Percentiles rank a stretch among this genome's conserved stretches.
Evolutionary conservation across 2,329 filamentous ascomycete species (phyloP).

Genomic region (Pyricularia pennisetigena): DNA sequence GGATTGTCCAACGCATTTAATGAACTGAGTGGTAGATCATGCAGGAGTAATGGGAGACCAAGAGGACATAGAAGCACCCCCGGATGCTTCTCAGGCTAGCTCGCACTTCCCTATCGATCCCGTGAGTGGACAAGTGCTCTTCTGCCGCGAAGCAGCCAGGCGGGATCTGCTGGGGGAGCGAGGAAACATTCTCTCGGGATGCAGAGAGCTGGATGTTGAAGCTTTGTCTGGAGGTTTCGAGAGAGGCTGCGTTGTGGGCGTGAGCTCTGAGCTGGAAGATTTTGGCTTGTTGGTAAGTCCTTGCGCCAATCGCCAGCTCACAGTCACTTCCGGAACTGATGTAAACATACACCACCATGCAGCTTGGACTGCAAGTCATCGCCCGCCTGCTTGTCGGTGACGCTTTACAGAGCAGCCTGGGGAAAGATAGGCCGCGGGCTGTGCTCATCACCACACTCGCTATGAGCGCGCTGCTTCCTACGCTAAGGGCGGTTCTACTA

Average conservation of each 20-base stretch:
- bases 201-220: conserved; percentile 35
- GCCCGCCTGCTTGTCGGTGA: conserved; percentile 25
- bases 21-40: not conserved
- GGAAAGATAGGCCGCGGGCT: conserved; percentile 12
- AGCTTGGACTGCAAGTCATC: conserved; percentile 40
- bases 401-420: conserved; percentile 7
- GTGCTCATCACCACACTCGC: conserved; percentile 41
- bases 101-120: conserved; percentile 34
- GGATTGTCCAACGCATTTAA: not conserved
- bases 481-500: conserved; percentile 29
- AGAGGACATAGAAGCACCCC: conserved; percentile 7
- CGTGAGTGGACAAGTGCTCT: conserved; percentile 31
- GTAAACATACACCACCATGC: not conserved
- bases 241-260: conserved; percentile 40
- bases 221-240: conserved; percentile 40
- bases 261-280: conserved; percentile 42
- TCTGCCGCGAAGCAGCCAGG: conserved; percentile 25
- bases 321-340: not conserved
- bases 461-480: conserved; percentile 26
- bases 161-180: conserved; percentile 22
- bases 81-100: conserved; percentile 29
- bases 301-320: not conserved
- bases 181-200: conserved; percentile 30
- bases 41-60: not conserved
- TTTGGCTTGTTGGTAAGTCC: conserved; percentile 34